Percentiles rank a stretch among this genome's conserved stretches.
phyloP scores from a whole-genome alignment of 2,329 filamentous ascomycete species.

The Coleophoma cylindrospora region DNA sequence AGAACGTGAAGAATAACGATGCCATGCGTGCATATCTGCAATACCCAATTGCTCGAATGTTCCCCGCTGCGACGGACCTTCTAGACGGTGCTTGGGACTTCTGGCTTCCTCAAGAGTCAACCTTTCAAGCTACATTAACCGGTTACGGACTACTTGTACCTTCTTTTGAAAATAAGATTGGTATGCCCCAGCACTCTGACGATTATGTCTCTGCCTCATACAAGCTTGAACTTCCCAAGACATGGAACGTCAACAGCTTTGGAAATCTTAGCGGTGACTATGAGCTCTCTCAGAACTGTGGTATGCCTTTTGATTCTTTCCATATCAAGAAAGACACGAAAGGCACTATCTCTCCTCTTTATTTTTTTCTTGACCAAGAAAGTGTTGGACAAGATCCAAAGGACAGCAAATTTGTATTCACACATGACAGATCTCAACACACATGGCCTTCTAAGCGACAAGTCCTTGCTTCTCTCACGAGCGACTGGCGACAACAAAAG shows the following conservation, averaged over 20 bases:
- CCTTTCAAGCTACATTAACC: constrained; percentile 29
- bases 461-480: constrained; percentile 31
- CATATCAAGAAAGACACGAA: constrained; percentile 29
- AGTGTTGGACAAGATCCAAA: constrained; percentile 32
- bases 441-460: not conserved
- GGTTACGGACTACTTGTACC: constrained; percentile 23
- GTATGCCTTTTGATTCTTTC: constrained; percentile 47
- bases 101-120: constrained; percentile 31
- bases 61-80: constrained; percentile 24
- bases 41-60: constrained; percentile 42
- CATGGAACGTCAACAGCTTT: constrained; percentile 20
- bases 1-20: constrained; percentile 31
- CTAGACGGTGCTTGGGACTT: constrained; percentile 38
- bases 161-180: constrained; percentile 14
- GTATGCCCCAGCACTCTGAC: constrained; percentile 6
- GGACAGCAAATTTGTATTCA: constrained; percentile 52
- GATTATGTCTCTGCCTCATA: constrained; percentile 34
- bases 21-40: constrained; percentile 32
- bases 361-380: constrained; percentile 53
- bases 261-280: constrained; percentile 46
- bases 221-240: constrained; percentile 28
- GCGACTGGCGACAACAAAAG: constrained; percentile 32
- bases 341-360: constrained; percentile 29
- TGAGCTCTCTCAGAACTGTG: constrained; percentile 46
- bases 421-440: constrained; percentile 36